These are phyloP conservation scores for Penstemon newberryi DNA, from an alignment of 257 asterid genomes.

Conservation along the genomic window DNA sequence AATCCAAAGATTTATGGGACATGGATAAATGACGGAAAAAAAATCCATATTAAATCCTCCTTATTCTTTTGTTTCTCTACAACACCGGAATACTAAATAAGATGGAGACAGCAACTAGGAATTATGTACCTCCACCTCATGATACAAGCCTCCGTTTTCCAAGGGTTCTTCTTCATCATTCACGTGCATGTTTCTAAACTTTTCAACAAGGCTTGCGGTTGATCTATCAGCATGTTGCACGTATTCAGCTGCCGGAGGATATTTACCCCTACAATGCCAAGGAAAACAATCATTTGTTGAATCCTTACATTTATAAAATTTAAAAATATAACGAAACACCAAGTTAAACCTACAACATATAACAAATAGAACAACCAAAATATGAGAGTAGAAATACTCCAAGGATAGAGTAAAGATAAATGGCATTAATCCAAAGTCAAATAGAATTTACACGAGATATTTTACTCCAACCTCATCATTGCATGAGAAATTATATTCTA, in stretches of 20 bases:
- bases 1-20: neutral
- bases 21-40: neutral
- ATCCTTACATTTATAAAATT: slow-evolving; percentile 14
- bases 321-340: slow-evolving; percentile 4
- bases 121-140: slow-evolving; percentile 50
- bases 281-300: slow-evolving; percentile 25
- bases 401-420: slow-evolving; percentile 3
- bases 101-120: slow-evolving; percentile 19
- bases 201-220: slow-evolving; percentile 74
- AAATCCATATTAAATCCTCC: neutral
- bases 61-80: neutral
- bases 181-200: slow-evolving; percentile 66
- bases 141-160: slow-evolving; percentile 80
- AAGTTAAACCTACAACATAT: slow-evolving; percentile 5
- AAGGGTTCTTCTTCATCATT: slow-evolving; percentile 58
- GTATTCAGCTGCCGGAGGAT: slow-evolving; percentile 75
- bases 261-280: slow-evolving; percentile 53
- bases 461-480: slow-evolving; percentile 15
- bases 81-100: neutral
- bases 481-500: neutral
- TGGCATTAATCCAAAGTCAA: neutral
- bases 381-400: slow-evolving; percentile 19
- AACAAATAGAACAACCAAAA: neutral
- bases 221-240: slow-evolving; percentile 61
- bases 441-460: slow-evolving; percentile 16